Evolutionary conservation across 495 filamentous ascomycete genomes (phyloP).

Genomic region (Xylaria castorea): DNA sequence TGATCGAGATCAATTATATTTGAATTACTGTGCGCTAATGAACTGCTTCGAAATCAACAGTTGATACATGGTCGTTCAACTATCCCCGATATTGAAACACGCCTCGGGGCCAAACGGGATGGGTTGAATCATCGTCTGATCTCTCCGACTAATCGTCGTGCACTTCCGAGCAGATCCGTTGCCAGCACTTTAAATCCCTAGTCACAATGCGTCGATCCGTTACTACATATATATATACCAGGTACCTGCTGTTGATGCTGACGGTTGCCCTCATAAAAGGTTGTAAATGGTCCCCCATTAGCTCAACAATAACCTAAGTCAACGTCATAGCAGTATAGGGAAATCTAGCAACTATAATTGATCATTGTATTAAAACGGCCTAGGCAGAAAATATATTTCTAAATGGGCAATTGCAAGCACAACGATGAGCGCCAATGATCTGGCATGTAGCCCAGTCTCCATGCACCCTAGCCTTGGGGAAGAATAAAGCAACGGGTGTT

Average conservation of each 20-base stretch:
- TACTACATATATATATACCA: constrained; percentile 1
- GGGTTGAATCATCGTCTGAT: constrained; percentile 19
- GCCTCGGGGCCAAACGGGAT: constrained; percentile 4
- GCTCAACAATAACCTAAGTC: neutral
- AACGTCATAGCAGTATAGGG: neutral
- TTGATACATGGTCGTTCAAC: constrained; percentile 3
- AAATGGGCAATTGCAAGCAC: neutral
- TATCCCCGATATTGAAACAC: constrained; percentile 6
- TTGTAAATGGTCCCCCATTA: neutral
- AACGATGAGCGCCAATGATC: constrained; percentile 18
- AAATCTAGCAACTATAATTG: neutral
- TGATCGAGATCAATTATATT: neutral
- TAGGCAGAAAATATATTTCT: neutral
- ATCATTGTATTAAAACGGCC: neutral
- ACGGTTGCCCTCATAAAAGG: neutral
- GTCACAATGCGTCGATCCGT: neutral
- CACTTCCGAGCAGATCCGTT: constrained; percentile 10
- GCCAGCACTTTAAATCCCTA: neutral
- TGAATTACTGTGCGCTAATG: neutral
- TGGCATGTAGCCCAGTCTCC: constrained; percentile 79
- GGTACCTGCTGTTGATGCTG: neutral
- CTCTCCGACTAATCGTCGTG: constrained; percentile 14
- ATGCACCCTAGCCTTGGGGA: constrained; percentile 79
- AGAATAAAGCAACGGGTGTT: constrained; percentile 71
- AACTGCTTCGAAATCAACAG: neutral